Conservation (phyloP, 345 rosid genomes). For the Stellera chamaejasme region DNA sequence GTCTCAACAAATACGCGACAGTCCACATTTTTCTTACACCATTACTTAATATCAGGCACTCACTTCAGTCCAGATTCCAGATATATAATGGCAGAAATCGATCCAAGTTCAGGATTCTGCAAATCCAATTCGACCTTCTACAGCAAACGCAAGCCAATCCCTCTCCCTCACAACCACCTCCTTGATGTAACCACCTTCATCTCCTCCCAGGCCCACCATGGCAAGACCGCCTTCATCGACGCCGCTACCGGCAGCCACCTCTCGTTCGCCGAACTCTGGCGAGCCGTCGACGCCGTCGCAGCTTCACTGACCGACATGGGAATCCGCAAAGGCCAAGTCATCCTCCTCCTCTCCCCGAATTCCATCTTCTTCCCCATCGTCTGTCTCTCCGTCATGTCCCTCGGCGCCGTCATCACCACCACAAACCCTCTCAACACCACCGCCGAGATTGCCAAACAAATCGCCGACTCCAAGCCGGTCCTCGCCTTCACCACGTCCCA, state of each 20-base stretch:
- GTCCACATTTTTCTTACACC: too few species aligned
- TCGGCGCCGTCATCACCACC: constrained; percentile 88
- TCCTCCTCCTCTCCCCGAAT: constrained; percentile 85
- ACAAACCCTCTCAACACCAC: constrained; percentile 80
- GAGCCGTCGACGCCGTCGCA: constrained; percentile 60
- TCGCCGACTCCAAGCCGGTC: constrained; percentile 51
- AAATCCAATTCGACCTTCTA: constrained; percentile 47
- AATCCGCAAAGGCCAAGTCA: constrained; percentile 68
- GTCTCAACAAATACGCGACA: too few species aligned
- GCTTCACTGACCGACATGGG: constrained; percentile 55
- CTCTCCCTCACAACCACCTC: constrained; percentile 43
- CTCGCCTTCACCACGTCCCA: constrained; percentile 58
- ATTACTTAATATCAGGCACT: too few species aligned
- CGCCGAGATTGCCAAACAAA: constrained; percentile 57
- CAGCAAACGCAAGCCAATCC: constrained; percentile 57
- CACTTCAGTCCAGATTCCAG: too few species aligned
- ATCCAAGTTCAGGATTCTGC: constrained; percentile 62
- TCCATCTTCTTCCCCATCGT: constrained; percentile 80
- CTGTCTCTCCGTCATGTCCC: constrained; percentile 91
- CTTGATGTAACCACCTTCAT: constrained; percentile 75
- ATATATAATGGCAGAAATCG: constrained; percentile 7
- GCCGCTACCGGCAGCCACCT: constrained; percentile 59
- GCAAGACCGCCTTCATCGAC: constrained; percentile 78
- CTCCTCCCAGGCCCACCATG: constrained; percentile 67
- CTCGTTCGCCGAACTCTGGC: constrained; percentile 67